phyloP scores from a whole-genome alignment of 2,329 filamentous ascomycete species.

The Nemania sp. region DNA sequence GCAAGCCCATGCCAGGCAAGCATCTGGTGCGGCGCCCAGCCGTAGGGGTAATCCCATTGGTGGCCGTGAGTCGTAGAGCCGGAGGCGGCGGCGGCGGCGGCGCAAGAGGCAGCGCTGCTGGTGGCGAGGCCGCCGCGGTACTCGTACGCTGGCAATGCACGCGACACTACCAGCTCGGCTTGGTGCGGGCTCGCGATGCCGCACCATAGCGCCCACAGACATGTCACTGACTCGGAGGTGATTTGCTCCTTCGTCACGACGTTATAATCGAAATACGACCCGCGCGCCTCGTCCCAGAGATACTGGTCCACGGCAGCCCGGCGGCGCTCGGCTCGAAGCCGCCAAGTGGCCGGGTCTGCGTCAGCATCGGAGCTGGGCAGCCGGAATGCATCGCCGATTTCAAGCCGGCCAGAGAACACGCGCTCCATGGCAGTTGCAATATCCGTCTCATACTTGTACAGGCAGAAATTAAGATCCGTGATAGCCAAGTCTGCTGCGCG shows the following conservation, averaged over 20 bases:
- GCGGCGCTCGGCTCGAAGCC: background rate
- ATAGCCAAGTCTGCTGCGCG: constrained; percentile 10
- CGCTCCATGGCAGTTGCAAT: constrained; percentile 6
- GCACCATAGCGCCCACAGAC: constrained; percentile 15
- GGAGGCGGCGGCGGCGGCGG: background rate
- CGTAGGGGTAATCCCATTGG: constrained; percentile 17
- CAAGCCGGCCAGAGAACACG: background rate
- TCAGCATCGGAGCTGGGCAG: background rate
- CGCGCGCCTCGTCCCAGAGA: constrained; percentile 10
- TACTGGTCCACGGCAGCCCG: constrained; percentile 4
- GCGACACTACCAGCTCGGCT: background rate
- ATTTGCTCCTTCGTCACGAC: background rate
- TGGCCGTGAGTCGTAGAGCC: background rate
- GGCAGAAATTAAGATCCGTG: constrained; percentile 16
- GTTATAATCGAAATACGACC: constrained; percentile 16
- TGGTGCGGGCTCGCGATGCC: constrained; percentile 10
- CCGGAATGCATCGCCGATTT: background rate
- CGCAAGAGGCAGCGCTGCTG: too few species aligned
- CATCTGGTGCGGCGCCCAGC: constrained; percentile 19
- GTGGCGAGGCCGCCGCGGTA: constrained; percentile 8
- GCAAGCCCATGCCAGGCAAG: constrained; percentile 12
- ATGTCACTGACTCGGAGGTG: background rate
- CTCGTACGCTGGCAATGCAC: constrained; percentile 5
- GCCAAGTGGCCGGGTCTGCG: background rate
- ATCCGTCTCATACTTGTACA: constrained; percentile 19